Base-by-base conservation (phyloP, 768 basidiomycete genomes). In the Hebeloma cylindrosporum region DNA sequence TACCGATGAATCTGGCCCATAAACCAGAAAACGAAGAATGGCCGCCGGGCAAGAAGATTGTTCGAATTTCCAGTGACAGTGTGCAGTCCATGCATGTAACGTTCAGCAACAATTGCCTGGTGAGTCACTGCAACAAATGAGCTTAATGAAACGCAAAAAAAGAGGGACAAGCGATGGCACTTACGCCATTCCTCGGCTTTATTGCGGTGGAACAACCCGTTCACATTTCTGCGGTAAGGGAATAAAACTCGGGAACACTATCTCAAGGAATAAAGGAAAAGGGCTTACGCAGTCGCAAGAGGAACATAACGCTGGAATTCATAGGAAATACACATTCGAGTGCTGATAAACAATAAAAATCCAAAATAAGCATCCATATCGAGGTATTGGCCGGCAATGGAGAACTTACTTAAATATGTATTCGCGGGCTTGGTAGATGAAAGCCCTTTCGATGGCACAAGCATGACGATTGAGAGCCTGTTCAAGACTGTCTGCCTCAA, bases 1-100 rank as follows among this genome's bases (percentile, higher is more conserved):
- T 45, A 78, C 81, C 79, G 73, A 57, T 68, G 71, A 41, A 87
- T 75, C 62, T 86, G 83, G 16, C 74, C 74, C 82, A 85, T 83
- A 57, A 88, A 85, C 84, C 83, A 87, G 60, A 84, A 84, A 17
- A 79, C 70, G 58, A 79, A 83, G 58, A 83, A 83, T 7, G 85
- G 85, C 44, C 84, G 67, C 11, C 75, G 68, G 2, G 78, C 66
- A 17, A 88, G 61, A 23, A 71, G 60, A 47, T 78, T 74, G 29
- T 59, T 68, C 18, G 68, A 58, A 49, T 72, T 70, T 11, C 82
- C 83, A 7, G 85, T 85, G 50, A 86, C 73, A 2, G 74, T 72
- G 42, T 77, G 72, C 32, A 87, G 65, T 7, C 80, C 82, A 22
- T 66, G 62, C 70, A 84, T 79, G 21, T 82, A 72, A 23, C 79